Evolutionary conservation across 345 rosid species (phyloP).

Genomic region (Fremontodendron californicum): DNA sequence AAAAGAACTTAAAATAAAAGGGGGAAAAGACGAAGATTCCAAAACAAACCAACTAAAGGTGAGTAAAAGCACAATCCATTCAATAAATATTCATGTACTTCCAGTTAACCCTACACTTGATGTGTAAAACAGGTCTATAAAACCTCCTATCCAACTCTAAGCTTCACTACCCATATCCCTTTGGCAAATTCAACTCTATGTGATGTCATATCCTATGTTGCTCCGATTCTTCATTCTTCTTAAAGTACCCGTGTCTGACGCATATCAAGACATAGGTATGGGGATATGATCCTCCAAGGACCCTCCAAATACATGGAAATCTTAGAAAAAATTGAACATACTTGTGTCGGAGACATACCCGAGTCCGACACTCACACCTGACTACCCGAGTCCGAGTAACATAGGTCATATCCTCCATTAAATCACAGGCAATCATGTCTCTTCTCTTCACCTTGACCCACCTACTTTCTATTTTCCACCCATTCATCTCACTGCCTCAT

Average conservation of each 20-base stretch:
- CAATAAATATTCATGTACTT: background rate
- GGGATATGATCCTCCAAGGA: too few relatives aligned
- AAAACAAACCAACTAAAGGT: slow-evolving; percentile 8
- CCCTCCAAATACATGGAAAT: too few relatives aligned
- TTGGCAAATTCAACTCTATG: background rate
- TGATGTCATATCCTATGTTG: too few relatives aligned
- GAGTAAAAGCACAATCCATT: slow-evolving; percentile 4
- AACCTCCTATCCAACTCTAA: background rate
- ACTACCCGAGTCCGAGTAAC: too few relatives aligned
- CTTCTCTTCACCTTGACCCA: slow-evolving; percentile 17
- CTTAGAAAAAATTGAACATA: too few relatives aligned
- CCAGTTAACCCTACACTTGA: background rate
- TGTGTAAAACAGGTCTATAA: slow-evolving; percentile 2
- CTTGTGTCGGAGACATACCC: too few relatives aligned
- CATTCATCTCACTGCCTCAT: slow-evolving; percentile 6
- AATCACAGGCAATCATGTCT: slow-evolving; percentile 10
- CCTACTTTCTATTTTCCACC: slow-evolving; percentile 13
- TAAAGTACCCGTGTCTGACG: too few relatives aligned
- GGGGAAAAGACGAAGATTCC: slow-evolving; percentile 4
- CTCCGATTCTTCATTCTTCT: too few relatives aligned
- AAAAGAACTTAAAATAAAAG: slow-evolving; percentile 10
- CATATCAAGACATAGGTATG: too few relatives aligned
- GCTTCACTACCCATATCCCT: background rate
- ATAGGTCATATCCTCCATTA: slow-evolving; percentile 15
- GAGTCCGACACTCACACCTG: too few relatives aligned